Percentiles rank a stretch among this genome's conserved stretches.
phyloP scores from a whole-genome alignment of 2,329 filamentous ascomycete species.

The Hypomyces perniciosus region DNA sequence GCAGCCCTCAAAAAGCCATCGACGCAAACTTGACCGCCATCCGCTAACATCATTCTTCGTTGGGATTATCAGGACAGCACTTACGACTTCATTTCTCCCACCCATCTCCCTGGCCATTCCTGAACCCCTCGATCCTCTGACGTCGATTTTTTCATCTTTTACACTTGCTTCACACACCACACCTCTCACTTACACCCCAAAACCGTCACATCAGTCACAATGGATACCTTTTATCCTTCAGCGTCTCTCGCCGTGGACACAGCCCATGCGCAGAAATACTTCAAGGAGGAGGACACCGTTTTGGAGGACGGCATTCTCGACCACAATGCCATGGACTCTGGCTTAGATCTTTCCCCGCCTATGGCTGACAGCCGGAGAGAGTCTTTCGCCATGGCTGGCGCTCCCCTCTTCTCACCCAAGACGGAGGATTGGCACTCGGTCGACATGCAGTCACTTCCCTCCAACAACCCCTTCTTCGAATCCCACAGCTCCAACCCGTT shows the following conservation, averaged over 20 bases:
- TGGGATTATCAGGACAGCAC: constrained; percentile 6
- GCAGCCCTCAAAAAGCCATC: constrained; percentile 1
- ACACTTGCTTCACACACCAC: background rate
- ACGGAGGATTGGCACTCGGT: constrained; percentile 58
- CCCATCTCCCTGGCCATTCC: background rate
- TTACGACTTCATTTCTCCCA: constrained; percentile 2
- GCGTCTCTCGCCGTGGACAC: constrained; percentile 49
- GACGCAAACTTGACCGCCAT: constrained; percentile 2
- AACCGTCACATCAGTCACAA: constrained; percentile 1
- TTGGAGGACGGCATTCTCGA: constrained; percentile 58
- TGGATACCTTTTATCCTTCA: constrained; percentile 43
- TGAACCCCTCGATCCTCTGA: background rate
- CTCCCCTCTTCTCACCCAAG: constrained; percentile 58
- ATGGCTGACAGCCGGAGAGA: constrained; percentile 59
- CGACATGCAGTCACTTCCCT: constrained; percentile 58
- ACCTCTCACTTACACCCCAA: background rate
- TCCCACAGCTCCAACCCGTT: constrained; percentile 60
- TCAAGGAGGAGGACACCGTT: constrained; percentile 57
- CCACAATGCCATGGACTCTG: constrained; percentile 53
- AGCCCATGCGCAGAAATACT: constrained; percentile 47
- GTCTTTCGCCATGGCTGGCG: constrained; percentile 50
- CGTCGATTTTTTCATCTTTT: constrained; percentile 2
- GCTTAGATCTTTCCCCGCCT: constrained; percentile 56
- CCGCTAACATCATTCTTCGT: constrained; percentile 8
- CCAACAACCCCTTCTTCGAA: constrained; percentile 58